Percentiles rank a stretch among this genome's conserved stretches.
phyloP scores from a whole-genome alignment of 805 yeast genomes.

The Saccharomycopsis sp. region DNA sequence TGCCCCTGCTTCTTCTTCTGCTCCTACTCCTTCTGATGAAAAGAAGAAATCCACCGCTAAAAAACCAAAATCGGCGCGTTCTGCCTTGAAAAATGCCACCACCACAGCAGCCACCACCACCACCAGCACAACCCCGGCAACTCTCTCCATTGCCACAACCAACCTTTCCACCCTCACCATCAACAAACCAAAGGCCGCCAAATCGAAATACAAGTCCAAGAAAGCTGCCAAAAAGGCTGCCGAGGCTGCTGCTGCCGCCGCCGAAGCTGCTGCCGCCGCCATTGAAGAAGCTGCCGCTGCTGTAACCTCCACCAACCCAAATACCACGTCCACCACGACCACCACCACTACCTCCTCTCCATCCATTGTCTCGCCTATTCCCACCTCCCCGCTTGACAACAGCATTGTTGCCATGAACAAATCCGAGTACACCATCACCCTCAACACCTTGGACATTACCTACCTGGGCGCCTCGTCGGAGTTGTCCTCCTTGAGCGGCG shows the following conservation, averaged over 20 bases:
- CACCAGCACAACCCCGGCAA: conserved; percentile 4
- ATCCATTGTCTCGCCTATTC: conserved; percentile 10
- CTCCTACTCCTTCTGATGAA: too few relatives aligned
- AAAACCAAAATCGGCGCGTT: too few relatives aligned
- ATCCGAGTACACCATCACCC: too few relatives aligned
- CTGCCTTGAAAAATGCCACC: too few relatives aligned
- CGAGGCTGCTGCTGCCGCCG: conserved; percentile 1
- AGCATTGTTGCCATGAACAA: conserved; percentile 4
- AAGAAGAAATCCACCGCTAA: too few relatives aligned
- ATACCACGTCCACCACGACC: not conserved
- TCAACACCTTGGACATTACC: conserved; percentile 19
- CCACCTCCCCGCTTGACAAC: conserved; percentile 15
- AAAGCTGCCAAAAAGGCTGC: not conserved
- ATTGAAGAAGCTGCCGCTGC: not conserved
- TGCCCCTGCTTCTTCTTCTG: too few relatives aligned
- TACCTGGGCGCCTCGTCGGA: too few relatives aligned
- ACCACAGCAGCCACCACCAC: conserved; percentile 21
- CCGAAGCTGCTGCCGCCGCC: not conserved
- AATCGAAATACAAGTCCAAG: conserved; percentile 9
- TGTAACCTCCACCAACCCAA: not conserved
- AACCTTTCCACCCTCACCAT: conserved; percentile 1
- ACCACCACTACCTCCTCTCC: not conserved
- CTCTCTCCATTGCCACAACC: conserved; percentile 1
- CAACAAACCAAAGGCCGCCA: not conserved
- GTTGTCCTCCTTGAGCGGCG: too few relatives aligned